phyloP scores from a whole-genome alignment of 2,329 filamentous ascomycete genomes.

The Cercospora canescens region DNA sequence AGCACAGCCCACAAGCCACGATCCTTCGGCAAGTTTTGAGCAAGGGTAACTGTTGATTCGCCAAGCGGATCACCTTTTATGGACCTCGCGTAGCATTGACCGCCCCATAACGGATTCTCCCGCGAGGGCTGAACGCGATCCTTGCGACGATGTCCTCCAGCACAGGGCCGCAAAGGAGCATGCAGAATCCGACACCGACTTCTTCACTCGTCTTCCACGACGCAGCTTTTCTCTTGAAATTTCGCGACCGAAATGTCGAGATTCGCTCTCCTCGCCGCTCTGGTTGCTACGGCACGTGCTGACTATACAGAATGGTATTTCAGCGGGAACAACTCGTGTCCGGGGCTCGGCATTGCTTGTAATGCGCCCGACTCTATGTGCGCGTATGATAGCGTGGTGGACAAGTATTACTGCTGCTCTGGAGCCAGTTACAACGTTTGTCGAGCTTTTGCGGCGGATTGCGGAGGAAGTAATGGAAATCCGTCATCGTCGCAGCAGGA shows the following conservation, averaged over 20 bases:
- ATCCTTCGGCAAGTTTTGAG: background rate
- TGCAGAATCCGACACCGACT: background rate
- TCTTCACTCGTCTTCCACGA: background rate
- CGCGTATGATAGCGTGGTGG: constrained; percentile 18
- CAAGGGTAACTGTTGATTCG: background rate
- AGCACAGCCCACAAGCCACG: background rate
- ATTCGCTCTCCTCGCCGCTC: background rate
- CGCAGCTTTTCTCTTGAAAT: background rate
- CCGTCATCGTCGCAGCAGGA: constrained; percentile 8
- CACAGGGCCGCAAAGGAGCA: background rate
- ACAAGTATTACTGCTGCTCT: constrained; percentile 21
- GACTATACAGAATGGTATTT: constrained; percentile 21
- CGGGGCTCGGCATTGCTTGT: constrained; percentile 12
- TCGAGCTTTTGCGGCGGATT: constrained; percentile 16
- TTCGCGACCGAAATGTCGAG: background rate
- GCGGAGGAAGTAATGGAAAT: constrained; percentile 11
- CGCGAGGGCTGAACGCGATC: background rate
- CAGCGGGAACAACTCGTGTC: constrained; percentile 12
- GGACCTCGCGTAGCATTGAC: background rate
- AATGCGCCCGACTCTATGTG: constrained; percentile 10
- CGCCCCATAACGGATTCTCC: background rate
- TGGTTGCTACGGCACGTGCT: constrained; percentile 1
- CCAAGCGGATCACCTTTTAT: background rate
- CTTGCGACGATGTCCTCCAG: background rate
- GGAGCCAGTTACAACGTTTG: constrained; percentile 15